These are phyloP conservation scores for Tremella yokohamensis DNA, from an alignment of 768 basidiomycete genomes.

Conservation along the genomic window DNA sequence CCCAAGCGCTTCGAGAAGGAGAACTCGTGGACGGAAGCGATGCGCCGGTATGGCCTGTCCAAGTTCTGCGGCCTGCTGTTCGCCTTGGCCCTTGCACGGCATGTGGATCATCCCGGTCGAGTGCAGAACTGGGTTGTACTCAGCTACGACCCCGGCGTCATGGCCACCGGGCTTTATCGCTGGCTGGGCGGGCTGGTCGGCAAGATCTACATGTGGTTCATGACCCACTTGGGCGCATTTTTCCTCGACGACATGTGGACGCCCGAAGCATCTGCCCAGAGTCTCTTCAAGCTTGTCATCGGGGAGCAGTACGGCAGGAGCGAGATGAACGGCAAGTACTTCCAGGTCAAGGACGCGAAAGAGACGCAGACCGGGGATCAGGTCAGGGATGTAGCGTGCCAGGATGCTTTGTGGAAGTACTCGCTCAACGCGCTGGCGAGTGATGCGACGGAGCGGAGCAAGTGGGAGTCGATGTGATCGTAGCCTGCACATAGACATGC, in stretches of 20 bases:
- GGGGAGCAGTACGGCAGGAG: constrained; percentile 7
- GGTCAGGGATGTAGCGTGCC: constrained; percentile 5
- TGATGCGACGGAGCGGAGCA: no score
- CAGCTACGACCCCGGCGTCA: constrained; percentile 15
- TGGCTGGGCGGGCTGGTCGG: constrained; percentile 4
- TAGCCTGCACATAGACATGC: no score
- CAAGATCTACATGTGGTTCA: not conserved
- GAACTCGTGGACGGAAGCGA: not conserved
- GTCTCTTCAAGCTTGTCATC: constrained; percentile 5
- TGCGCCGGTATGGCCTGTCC: constrained; percentile 9
- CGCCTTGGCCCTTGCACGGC: constrained; percentile 8
- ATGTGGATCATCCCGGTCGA: constrained; percentile 4
- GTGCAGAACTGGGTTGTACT: constrained; percentile 6
- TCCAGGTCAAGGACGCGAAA: constrained; percentile 1
- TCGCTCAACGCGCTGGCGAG: constrained; percentile 8
- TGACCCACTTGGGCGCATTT: not conserved
- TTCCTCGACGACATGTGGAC: constrained; percentile 8
- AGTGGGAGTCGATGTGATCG: no score
- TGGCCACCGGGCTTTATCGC: constrained; percentile 10
- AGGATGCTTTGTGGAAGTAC: constrained; percentile 19
- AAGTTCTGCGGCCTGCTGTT: constrained; percentile 15
- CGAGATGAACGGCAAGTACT: constrained; percentile 16
- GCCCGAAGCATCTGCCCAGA: not conserved
- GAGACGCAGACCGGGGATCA: constrained; percentile 4
- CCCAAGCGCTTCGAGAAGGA: not conserved